Percentiles rank a stretch among this genome's conserved stretches.
Evolutionary conservation across 2,329 filamentous ascomycete genomes (phyloP).

Genomic region (Westerdykella aurantiaca): DNA sequence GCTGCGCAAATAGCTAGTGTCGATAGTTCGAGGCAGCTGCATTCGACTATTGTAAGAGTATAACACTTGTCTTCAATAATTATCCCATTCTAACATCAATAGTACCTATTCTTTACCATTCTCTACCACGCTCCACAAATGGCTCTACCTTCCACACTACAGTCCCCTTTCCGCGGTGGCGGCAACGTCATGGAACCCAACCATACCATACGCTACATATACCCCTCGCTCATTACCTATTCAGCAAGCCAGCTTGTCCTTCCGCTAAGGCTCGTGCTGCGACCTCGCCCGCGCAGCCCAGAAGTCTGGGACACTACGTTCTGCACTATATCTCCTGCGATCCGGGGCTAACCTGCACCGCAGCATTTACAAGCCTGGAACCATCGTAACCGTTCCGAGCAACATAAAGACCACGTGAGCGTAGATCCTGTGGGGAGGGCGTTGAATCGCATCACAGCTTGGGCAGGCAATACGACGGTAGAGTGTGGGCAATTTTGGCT

Average conservation of each 20-base stretch:
- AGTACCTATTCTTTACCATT: too few relatives aligned
- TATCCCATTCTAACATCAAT: too few relatives aligned
- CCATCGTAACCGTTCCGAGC: background rate
- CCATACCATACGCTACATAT: conserved; percentile 15
- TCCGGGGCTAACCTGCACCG: background rate
- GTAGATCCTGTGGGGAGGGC: conserved; percentile 11
- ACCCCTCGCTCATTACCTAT: conserved; percentile 7
- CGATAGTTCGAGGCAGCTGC: too few relatives aligned
- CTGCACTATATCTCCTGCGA: conserved; percentile 7
- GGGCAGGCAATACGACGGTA: conserved; percentile 11
- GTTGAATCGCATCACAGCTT: conserved; percentile 9
- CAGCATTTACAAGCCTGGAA: conserved; percentile 1
- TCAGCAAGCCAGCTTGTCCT: conserved; percentile 1
- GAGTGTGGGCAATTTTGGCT: conserved; percentile 10
- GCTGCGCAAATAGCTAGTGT: too few relatives aligned
- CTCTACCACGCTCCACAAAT: background rate
- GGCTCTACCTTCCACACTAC: background rate
- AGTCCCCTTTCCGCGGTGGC: conserved; percentile 12
- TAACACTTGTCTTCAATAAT: too few relatives aligned
- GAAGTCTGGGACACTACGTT: conserved; percentile 6
- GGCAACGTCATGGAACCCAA: conserved; percentile 9
- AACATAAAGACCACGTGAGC: conserved; percentile 3
- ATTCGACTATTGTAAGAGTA: too few relatives aligned
- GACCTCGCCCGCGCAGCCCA: conserved; percentile 8
- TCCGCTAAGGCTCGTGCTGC: conserved; percentile 6